Evolutionary conservation across 2,329 filamentous ascomycete species (phyloP), one percentile per base, ranked within the genome.

Genomic region (Colletotrichum lentis): DNA sequence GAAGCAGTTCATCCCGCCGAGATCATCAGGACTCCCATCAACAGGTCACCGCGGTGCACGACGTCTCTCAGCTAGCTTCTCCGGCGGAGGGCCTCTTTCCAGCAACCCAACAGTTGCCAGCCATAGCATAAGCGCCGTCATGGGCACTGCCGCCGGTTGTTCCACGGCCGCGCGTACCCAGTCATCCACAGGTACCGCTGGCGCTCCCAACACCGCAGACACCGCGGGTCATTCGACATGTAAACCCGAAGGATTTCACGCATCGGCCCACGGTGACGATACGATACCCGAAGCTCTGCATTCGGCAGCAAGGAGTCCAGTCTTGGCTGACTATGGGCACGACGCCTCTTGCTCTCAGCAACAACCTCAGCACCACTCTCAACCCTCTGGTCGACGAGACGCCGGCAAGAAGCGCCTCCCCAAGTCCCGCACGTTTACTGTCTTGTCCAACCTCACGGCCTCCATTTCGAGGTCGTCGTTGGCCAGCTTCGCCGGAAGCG

Each of bases 371-470:
- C 41, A 6, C 35, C 46, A 24, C 3, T 12, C 35, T 11, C 54
- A 22, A 10, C 24, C 54, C 6, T 22, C 67, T 12, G 46, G 22
- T 22, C 67, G 43, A 53, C 24, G n/a, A 24, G 52, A 16, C 5
- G 12, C 39, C 43, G 53, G 54, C 20, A 70, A 69, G 55, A 56
- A 56, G 20, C 69, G 56, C 37, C 69, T 85, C 1, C 80, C 83
- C 8, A 84, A 78, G 64, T 84, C 83, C 6, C 77, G 78, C 31
- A 84, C 84, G 1, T 75, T 84, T 70, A 79, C 72, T 27, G 79
- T 82, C 1, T 72, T 86, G 12, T 81, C 81, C 7, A 83, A 79
- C 12, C 69, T 86, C 44, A 83, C 81, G 6, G 77, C 79, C 3
- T 82, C 83, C 0, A 77, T 84, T 2, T 83, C 83, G 0, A 77